These are phyloP conservation scores for Gastrolobium villosum DNA, from an alignment of 306 rosid species.

Conservation along the genomic window DNA sequence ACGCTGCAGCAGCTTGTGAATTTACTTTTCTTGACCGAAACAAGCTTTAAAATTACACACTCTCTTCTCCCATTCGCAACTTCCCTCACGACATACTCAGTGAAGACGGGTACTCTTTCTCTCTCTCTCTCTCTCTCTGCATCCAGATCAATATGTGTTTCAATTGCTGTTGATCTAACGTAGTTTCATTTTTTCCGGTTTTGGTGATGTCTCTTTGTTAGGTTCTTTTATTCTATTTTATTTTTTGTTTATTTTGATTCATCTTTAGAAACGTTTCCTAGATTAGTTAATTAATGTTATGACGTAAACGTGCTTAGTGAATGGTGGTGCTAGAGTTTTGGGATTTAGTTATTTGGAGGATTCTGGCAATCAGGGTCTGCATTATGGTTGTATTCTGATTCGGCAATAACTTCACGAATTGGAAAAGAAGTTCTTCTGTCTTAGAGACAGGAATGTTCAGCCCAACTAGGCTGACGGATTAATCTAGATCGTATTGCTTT, in stretches of 20 bases:
- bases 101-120: constrained; percentile 99
- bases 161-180: constrained; percentile 6
- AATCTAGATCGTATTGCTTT: no score
- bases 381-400: constrained; percentile 18
- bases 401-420: neutral
- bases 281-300: constrained; percentile 7
- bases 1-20: constrained; percentile 54
- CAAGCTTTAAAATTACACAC: constrained; percentile 76
- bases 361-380: neutral
- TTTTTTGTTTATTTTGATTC: constrained; percentile 23
- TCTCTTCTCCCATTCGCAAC: constrained; percentile 71
- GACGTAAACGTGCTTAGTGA: constrained; percentile 3
- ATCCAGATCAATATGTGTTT: neutral
- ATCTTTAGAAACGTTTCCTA: neutral
- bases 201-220: neutral
- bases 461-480: no score
- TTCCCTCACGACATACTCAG: constrained; percentile 91
- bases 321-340: constrained; percentile 17
- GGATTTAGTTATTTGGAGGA: constrained; percentile 9
- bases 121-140: neutral
- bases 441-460: no score
- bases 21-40: constrained; percentile 56
- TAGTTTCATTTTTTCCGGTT: neutral
- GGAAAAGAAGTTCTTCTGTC: neutral
- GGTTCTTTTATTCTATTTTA: neutral